These are phyloP conservation scores for Forsythia suspensa DNA, from an alignment of 257 asterid species.

Conservation along the genomic window DNA sequence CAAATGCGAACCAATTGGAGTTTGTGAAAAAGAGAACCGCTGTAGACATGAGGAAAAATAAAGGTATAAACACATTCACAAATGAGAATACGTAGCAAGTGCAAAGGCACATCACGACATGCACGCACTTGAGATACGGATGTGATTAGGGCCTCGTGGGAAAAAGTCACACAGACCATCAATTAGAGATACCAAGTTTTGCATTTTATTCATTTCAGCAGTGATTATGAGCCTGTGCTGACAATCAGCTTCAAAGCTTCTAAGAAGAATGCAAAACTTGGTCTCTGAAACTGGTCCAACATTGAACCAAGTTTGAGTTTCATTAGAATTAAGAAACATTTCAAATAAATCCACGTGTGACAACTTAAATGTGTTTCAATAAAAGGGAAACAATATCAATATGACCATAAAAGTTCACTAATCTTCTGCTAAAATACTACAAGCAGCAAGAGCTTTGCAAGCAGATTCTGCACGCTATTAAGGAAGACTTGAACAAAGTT, in stretches of 20 bases:
- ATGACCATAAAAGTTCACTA: background rate
- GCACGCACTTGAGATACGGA: background rate
- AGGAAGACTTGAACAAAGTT: background rate
- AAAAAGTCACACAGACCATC: background rate
- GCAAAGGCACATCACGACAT: background rate
- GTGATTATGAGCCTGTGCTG: background rate
- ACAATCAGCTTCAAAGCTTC: background rate
- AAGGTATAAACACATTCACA: background rate
- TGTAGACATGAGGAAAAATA: conserved; percentile 33
- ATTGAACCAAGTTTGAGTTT: background rate
- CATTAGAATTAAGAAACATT: background rate
- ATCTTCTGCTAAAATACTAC: background rate
- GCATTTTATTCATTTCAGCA: background rate
- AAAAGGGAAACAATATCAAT: background rate
- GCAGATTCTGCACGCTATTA: background rate
- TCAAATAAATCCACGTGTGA: conserved; percentile 1
- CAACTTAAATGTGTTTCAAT: background rate
- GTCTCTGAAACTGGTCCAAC: background rate
- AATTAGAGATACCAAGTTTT: background rate
- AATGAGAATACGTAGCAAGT: background rate
- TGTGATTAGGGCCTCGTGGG: background rate
- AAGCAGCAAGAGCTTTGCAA: background rate
- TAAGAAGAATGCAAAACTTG: background rate
- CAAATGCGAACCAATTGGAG: conserved; percentile 89
- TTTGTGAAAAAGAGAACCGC: conserved; percentile 79